Evolutionary conservation across 495 filamentous ascomycete species (phyloP).

Genomic region (Pseudevernia furfuracea): DNA sequence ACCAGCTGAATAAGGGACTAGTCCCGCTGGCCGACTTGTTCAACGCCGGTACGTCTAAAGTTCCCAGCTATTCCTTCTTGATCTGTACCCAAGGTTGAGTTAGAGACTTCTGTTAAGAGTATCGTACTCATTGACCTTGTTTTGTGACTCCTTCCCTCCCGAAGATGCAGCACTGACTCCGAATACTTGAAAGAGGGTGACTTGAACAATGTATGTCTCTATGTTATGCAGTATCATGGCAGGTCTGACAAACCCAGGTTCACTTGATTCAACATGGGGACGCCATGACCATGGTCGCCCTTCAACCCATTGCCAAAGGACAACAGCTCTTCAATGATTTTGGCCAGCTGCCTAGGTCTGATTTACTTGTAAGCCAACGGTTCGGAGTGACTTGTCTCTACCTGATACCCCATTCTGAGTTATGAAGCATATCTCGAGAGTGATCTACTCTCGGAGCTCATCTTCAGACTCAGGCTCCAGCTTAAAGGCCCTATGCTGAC

Average conservation of each 20-base stretch:
- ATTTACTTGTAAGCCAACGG: conserved; percentile 47
- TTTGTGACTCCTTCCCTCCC: conserved; percentile 22
- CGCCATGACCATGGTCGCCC: conserved; percentile 56
- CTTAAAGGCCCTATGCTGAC: neutral
- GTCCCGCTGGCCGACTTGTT: conserved; percentile 89
- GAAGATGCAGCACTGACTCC: neutral
- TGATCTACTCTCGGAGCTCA: neutral
- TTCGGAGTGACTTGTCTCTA: neutral
- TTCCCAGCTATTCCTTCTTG: neutral
- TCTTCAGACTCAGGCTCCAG: neutral
- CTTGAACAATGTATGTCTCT: conserved; percentile 58
- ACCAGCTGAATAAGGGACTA: conserved; percentile 70
- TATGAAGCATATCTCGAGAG: neutral
- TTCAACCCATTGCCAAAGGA: conserved; percentile 54
- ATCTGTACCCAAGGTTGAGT: neutral
- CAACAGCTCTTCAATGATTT: conserved; percentile 90
- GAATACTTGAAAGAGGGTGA: conserved; percentile 44
- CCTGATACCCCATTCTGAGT: neutral
- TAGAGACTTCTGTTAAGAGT: neutral
- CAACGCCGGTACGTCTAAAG: conserved; percentile 40
- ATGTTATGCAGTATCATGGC: neutral
- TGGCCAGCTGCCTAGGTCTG: conserved; percentile 70
- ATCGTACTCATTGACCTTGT: neutral
- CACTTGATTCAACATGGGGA: conserved; percentile 65
- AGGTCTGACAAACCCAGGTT: conserved; percentile 30